Base-by-base conservation (phyloP, 2,329 filamentous ascomycete genomes). In the Alternaria metachromatica region DNA sequence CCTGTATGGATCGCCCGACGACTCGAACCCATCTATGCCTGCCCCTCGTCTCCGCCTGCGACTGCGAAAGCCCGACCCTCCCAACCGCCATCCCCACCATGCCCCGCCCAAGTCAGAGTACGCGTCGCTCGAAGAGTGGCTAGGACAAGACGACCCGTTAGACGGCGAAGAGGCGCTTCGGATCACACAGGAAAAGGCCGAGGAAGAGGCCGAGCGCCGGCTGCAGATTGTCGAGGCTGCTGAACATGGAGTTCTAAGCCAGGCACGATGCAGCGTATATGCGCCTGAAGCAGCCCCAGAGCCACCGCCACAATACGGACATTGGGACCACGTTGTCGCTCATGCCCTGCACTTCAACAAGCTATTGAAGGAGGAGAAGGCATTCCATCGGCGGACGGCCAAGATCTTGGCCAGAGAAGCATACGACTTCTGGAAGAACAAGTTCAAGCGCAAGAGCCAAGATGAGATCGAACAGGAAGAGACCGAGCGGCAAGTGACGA, bases 391-490 rank as follows among this genome's bases (percentile, higher is more conserved):
- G 37, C 84, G 87, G n/a, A 84, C 87, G 3, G 95, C 95, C 2
- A 97, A 94, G 78, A 88, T 88, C 57, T 80, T 96, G 57, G 95
- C 95, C 1, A 88, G 92, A 73, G 90, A 92, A 48, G 93, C 92
- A 71, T 85, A 90, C 57, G 91, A 93, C 13, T 90, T 90, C 76
- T 94, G 92, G 91, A 84, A 89, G 56, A 84, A 88, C 58, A 88
- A 89, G 58, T 91, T 93, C 73, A 79, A 76, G 75, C 72, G 73
- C 54, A 79, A 79, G 69, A 76, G 72, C 13, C 70, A 87, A 2
- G 93, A 97, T 74, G 91, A 98, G 76, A 86, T 97, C 18, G 90
- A 94, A 71, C 88, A 87, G 13, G 95, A 98, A 76, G 89, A 92
- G 62, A 85, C 87, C 57, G 89, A 90, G 23, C 85, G 89, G 71